Conservation (phyloP, 331 rosid species). For the Quercus phellos region DNA sequence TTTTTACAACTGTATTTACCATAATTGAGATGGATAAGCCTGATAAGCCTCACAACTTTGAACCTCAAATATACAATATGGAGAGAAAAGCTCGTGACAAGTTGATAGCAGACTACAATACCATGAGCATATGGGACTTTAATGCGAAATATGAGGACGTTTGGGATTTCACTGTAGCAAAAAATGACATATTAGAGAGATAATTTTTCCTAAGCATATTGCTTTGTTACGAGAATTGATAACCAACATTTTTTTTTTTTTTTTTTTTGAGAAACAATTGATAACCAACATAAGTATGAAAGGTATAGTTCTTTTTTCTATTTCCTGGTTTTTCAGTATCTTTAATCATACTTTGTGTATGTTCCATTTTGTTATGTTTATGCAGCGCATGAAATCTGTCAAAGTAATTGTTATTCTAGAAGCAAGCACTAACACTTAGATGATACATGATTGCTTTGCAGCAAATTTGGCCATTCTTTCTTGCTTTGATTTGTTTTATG, state of each 20-base stretch:
- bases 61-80: constrained; percentile 92
- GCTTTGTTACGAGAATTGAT: not conserved
- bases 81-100: constrained; percentile 92
- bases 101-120: constrained; percentile 79
- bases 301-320: not conserved
- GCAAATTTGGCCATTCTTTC: not conserved
- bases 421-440: not conserved
- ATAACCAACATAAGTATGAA: not conserved
- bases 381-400: not conserved
- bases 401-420: not conserved
- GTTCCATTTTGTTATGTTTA: not conserved
- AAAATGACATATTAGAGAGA: constrained; percentile 55
- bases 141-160: constrained; percentile 86
- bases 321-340: not conserved
- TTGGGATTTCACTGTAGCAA: constrained; percentile 84
- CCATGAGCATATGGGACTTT: constrained; percentile 93
- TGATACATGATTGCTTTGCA: not conserved
- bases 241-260: not conserved
- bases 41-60: constrained; percentile 87
- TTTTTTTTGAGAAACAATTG: not conserved
- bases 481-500: not conserved
- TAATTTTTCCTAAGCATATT: constrained; percentile 6
- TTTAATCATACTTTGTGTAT: not conserved
- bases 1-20: constrained; percentile 70
- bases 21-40: constrained; percentile 96